Conservation (phyloP, 2,329 filamentous ascomycete genomes). For the Arthrobotrys musiformis region DNA sequence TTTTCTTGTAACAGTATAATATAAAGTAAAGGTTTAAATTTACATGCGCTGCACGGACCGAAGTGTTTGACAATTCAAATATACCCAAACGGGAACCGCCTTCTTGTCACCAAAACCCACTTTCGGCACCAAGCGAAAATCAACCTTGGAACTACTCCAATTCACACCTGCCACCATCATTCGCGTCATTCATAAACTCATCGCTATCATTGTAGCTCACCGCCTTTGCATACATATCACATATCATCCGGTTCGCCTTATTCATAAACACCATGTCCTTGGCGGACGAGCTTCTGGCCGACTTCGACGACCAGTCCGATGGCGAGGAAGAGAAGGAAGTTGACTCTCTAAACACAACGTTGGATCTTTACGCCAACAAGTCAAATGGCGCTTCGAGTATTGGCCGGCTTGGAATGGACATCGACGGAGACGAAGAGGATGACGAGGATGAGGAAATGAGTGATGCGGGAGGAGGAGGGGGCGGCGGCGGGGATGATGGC, state of each 20-base stretch:
- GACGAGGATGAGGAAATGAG: conserved; percentile 68
- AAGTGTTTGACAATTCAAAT: not conserved
- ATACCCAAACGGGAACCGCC: not conserved
- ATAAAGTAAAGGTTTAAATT: too few species aligned
- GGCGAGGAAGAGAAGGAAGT: conserved; percentile 71
- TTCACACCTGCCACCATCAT: not conserved
- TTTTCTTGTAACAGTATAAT: not conserved
- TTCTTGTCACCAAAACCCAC: not conserved
- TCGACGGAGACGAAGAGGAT: conserved; percentile 72
- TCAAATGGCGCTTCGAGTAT: conserved; percentile 61
- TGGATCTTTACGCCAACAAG: conserved; percentile 61
- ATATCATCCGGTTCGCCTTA: conserved; percentile 10
- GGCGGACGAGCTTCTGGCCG: conserved; percentile 90
- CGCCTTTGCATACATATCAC: conserved; percentile 10
- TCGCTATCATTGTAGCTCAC: not conserved
- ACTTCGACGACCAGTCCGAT: conserved; percentile 88
- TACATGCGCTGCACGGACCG: too few species aligned
- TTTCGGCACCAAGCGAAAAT: not conserved
- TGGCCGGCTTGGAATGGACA: conserved; percentile 66
- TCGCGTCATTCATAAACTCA: conserved; percentile 1
- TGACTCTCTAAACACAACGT: conserved; percentile 64
- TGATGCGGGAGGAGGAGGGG: not conserved
- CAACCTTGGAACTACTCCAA: not conserved
- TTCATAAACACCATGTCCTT: conserved; percentile 80
- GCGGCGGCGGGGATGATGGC: conserved; percentile 65